Evolutionary conservation across 2,329 filamentous ascomycete species (phyloP).

Genomic region (Pseudogymnoascus sp.): DNA sequence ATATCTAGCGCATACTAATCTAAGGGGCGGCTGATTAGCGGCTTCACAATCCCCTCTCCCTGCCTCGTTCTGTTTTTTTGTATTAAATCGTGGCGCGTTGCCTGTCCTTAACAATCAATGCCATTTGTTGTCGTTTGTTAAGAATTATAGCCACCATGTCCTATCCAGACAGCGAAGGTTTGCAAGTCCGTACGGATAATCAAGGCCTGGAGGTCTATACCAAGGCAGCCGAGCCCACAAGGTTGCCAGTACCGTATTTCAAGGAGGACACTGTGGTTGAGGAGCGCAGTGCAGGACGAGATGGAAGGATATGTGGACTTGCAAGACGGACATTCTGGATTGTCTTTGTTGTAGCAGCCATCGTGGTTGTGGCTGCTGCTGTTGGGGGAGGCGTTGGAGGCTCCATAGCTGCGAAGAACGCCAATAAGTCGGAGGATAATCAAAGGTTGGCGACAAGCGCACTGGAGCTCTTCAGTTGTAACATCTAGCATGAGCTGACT

Average conservation of each 20-base stretch:
- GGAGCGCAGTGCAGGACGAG: neutral
- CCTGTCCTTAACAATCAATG: neutral
- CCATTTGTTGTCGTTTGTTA: neutral
- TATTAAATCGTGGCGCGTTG: neutral
- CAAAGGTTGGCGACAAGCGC: neutral
- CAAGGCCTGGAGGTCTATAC: neutral
- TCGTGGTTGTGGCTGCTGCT: constrained; percentile 12
- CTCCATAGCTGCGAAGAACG: constrained; percentile 1
- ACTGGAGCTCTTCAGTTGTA: neutral
- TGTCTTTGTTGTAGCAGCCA: neutral
- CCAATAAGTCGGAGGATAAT: neutral
- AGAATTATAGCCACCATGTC: neutral
- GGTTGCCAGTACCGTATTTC: neutral
- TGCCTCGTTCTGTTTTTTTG: neutral
- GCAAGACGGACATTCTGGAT: constrained; percentile 12
- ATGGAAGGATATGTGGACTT: constrained; percentile 11
- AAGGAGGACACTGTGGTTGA: neutral
- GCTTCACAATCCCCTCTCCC: neutral
- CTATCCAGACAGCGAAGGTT: neutral
- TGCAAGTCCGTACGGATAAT: neutral
- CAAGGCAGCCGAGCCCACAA: neutral
- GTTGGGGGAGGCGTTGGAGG: constrained; percentile 15
- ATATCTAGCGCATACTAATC: constrained; percentile 22
- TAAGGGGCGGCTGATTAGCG: neutral
- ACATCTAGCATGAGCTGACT: neutral